Base-by-base conservation (phyloP, 768 basidiomycete genomes). In the Boletus tylopilopsis region DNA sequence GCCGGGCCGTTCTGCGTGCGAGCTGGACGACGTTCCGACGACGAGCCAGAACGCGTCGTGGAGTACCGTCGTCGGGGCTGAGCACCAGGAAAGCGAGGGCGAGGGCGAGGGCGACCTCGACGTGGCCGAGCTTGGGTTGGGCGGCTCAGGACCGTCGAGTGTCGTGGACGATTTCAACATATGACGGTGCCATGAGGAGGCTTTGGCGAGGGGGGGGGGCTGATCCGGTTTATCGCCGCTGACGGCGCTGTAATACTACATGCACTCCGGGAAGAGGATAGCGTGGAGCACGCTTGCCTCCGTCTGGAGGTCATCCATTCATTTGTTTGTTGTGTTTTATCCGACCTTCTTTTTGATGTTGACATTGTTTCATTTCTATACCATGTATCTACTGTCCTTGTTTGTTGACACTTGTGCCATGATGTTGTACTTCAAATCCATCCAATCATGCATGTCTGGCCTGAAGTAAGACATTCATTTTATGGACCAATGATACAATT, bases 81-180 rank as follows among this genome's bases (percentile, higher is more conserved):
- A 19, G n/a, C 47, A 25, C 21, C 22, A 8, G 6, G 43, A 23
- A 0, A 12, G 1, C 9, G 16, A 37, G 2, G 23, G 0, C 16
- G 19, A 41, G 0, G 15, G 1, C 9, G 16, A 37, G 2, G 23
- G 0, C 16, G 19, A 41, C 10, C 16, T 42, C 35, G 25, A 50
- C 37, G 34, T 38, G 19, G 30, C 51, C 27, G 58, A 64, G 45
- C 55, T 61, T 18, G 49, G 44, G n/a, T 15, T 51, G 12, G 49
- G 24, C 15, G 36, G 9, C 25, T 48, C 58, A 6, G 6, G 44
- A n/a, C 47, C 53, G 3, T 27, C 45, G 18, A 53, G 44, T 15
- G 9, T 50, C 19, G 40, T 46, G n/a, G 41, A 47, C 16, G 39
- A 58, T 12, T 9, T 40, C 6, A 47, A 49, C 11, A 22, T 25